Base-by-base conservation (phyloP, 176 grass and related monocot genomes). In the Chloris gayana region DNA sequence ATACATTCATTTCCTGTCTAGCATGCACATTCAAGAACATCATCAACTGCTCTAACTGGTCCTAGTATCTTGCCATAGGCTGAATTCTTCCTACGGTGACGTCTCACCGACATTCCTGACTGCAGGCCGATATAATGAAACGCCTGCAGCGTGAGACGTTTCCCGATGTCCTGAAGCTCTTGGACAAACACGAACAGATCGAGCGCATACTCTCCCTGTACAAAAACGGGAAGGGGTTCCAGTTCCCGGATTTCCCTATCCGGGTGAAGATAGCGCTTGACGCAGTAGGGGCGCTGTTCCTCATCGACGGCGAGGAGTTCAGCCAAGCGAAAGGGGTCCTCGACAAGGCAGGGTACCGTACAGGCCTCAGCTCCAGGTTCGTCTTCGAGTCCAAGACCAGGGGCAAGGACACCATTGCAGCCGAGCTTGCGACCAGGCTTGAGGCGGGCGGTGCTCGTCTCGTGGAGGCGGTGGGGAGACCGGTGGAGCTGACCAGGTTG, bases 81-180 rank as follows among this genome's bases (percentile, higher is more conserved):
- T n/a, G 2, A 37, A 10, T 44, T 44, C 41, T 44, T 44, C 17
- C 3, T 49, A 49, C 46, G 51, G 7, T 65, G 46, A 12, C 68
- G 67, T 14, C 38, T 73, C 37, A 38, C 45, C 26, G 19, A 5
- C 9, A 11, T 42, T 45, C 27, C 35, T 80, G 18, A 59, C 64
- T 65, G 62, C 82, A 95, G 93, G 79, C 51, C 22, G 87, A 86
- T 4, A 90, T 95, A 56, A 85, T 95, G 90, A 90, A 95, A 85
- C 87, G 87, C 14, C 4, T 95, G 75, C 89, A 95, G 62, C 80
- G 79, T 14, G 90, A 95, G 45, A 88, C 85, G 8, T 79, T 95
- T 30, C 76, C 81, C 3, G 93, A 95, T 26, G 81, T 95, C 9
- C 81, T 88, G 79, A 90, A 87, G 70, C 58, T 90, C 32, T 64